A percentile compares a stretch with the other conserved stretches of the same genome.
Conservation (phyloP, 208 protist species). For the Ichthyophonus hoferi region DNA sequence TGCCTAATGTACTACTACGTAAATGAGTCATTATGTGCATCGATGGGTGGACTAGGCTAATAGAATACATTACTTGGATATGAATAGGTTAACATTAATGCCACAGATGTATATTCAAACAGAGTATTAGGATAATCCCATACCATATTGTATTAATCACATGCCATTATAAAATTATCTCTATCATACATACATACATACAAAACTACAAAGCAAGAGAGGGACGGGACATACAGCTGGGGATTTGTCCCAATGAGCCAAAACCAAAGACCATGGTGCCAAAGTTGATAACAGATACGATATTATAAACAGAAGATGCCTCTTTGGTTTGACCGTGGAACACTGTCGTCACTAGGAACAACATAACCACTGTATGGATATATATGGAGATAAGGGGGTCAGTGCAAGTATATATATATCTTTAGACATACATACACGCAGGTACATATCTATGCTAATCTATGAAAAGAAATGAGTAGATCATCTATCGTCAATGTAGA, state of each 20-base stretch:
- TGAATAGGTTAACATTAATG: not conserved
- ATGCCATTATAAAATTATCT: not conserved
- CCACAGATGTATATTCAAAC: not conserved
- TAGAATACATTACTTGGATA: not conserved
- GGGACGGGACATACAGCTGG: not conserved
- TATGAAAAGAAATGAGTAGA: too few species aligned
- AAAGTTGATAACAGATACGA: conserved; percentile 46
- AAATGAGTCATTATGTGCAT: too few species aligned
- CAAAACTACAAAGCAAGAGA: not conserved
- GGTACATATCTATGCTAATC: too few species aligned
- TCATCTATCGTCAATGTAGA: too few species aligned
- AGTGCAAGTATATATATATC: too few species aligned
- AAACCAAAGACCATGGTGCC: conserved; percentile 37
- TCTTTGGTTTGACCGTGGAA: conserved; percentile 28
- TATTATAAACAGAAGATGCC: conserved; percentile 23
- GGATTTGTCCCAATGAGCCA: conserved; percentile 20
- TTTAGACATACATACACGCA: too few species aligned
- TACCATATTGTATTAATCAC: not conserved
- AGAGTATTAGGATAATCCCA: not conserved
- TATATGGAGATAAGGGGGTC: too few species aligned
- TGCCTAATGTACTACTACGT: too few species aligned
- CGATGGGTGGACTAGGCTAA: not conserved
- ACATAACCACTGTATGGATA: conserved; percentile 23
- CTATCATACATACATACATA: not conserved
- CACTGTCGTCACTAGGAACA: conserved; percentile 36